Evolutionary conservation across 202 grass and related monocot genomes (phyloP), one percentile per base, ranked within the genome.

Genomic region (Schoenoplectus triqueter): DNA sequence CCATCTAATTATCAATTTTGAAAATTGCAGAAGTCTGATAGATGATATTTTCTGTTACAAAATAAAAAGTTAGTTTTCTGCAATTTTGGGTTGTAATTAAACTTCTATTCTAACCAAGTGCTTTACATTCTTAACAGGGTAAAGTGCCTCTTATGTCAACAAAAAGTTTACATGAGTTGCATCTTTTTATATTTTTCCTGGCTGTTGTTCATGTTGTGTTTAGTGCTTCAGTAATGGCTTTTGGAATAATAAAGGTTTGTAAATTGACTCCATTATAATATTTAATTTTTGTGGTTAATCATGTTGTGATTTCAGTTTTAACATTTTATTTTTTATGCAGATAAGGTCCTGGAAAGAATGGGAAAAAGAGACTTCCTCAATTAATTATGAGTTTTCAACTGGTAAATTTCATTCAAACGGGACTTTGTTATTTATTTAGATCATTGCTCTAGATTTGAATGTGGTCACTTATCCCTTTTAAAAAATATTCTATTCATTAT

Each of bases 111-210:
- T 66, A 7, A 47, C 61, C 49, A 52, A 67, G 18, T 81, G 56
- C 70, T 62, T 85, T 46, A 4, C 69, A 18, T 71, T 63, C 31
- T 82, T 74, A 59, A 87, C 87, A 95, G 93, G 95, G 86, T 61
- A 50, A 95, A 82, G 85, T 95, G 80, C 91, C 93, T 66, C 71
- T 98, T 31, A 51, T 95, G 78, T 95, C 95, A 61, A 5, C 86
- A 65, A 88, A 94, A 59, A 86, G 89, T 84, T 88, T 98, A 88
- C 86, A 92, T 77, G 88, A 92, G 64, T 83, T 98, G 87, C 95
- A 98, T 66, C 87, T 94, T 62, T 98, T 95, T 79, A 91, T 98
- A 86, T 95, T 94, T 92, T 87, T 92, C 56, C 89, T 98, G 84
- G 95, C 92, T 81, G 85, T 95, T 66, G 89, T 92, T 80, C 93